These are phyloP conservation scores for Diaporthe amygdali DNA, from an alignment of 2,329 filamentous ascomycete species.

Conservation along the genomic window DNA sequence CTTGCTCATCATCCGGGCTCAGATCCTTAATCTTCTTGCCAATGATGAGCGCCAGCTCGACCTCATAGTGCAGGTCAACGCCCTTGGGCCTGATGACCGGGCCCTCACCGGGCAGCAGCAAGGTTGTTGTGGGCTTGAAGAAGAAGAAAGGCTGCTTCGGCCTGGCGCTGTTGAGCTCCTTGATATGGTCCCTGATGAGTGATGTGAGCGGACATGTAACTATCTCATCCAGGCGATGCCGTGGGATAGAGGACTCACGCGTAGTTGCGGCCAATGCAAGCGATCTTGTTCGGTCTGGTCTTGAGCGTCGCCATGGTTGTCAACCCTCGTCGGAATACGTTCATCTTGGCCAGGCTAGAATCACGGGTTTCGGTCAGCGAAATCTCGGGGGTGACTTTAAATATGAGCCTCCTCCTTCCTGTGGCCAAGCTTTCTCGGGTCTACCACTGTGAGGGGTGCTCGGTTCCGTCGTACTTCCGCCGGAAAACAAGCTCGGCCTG, in stretches of 20 bases:
- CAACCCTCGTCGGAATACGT: slow-evolving; percentile 35
- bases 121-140: slow-evolving; percentile 88
- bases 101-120: slow-evolving; percentile 79
- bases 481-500: neutral
- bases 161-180: slow-evolving; percentile 83
- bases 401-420: neutral
- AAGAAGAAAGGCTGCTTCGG: slow-evolving; percentile 99
- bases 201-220: neutral
- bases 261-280: slow-evolving; percentile 93
- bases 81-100: slow-evolving; percentile 83
- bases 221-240: neutral
- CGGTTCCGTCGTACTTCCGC: slow-evolving; percentile 15
- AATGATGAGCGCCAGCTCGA: slow-evolving; percentile 90
- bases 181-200: slow-evolving; percentile 79
- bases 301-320: slow-evolving; percentile 41
- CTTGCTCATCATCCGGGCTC: slow-evolving; percentile 72
- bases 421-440: slow-evolving; percentile 1
- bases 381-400: neutral
- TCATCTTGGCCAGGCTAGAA: slow-evolving; percentile 20
- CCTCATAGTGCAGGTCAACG: slow-evolving; percentile 89
- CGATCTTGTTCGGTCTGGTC: slow-evolving; percentile 68
- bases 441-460: slow-evolving; percentile 7
- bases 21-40: slow-evolving; percentile 81
- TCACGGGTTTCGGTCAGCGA: neutral
- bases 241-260: slow-evolving; percentile 63